Conservation (phyloP, 495 filamentous ascomycete genomes). For the Pyrenula massariospora region DNA sequence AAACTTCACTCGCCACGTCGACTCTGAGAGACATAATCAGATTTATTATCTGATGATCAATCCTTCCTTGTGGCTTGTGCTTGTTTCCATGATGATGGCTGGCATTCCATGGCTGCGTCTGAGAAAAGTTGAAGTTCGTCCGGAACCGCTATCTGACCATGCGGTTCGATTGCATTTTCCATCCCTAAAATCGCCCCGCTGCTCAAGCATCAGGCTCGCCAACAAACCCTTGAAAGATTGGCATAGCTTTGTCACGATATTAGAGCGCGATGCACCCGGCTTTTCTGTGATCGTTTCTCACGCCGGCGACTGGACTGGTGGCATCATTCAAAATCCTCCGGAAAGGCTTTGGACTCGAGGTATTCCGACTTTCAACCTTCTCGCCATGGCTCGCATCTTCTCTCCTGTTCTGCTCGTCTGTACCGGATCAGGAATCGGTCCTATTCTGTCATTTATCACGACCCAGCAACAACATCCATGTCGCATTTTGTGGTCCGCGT, state of each 20-base stretch:
- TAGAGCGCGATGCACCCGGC: conserved; percentile 22
- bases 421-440: conserved; percentile 76
- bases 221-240: conserved; percentile 57
- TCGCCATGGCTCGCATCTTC: conserved; percentile 63
- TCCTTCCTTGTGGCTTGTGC: conserved; percentile 32
- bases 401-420: conserved; percentile 59
- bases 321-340: conserved; percentile 49
- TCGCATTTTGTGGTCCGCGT: conserved; percentile 49
- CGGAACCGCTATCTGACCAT: conserved; percentile 56
- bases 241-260: conserved; percentile 74
- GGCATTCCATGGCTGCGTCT: conserved; percentile 30
- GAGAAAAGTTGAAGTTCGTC: conserved; percentile 40
- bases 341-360: conserved; percentile 33
- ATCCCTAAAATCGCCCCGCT: conserved; percentile 23
- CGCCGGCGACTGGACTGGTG: conserved; percentile 74
- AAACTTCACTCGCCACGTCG: conserved; percentile 17
- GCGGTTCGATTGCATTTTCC: conserved; percentile 62
- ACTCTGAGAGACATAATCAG: conserved; percentile 9
- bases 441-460: conserved; percentile 36
- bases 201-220: conserved; percentile 29
- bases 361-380: conserved; percentile 52
- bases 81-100: conserved; percentile 24
- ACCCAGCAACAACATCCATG: conserved; percentile 34
- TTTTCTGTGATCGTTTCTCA: conserved; percentile 66
- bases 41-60: conserved; percentile 23